Evolutionary conservation across 2,329 filamentous ascomycete genomes (phyloP), one percentile per base, ranked within the genome.

Genomic region (Colletotrichum aenigma): DNA sequence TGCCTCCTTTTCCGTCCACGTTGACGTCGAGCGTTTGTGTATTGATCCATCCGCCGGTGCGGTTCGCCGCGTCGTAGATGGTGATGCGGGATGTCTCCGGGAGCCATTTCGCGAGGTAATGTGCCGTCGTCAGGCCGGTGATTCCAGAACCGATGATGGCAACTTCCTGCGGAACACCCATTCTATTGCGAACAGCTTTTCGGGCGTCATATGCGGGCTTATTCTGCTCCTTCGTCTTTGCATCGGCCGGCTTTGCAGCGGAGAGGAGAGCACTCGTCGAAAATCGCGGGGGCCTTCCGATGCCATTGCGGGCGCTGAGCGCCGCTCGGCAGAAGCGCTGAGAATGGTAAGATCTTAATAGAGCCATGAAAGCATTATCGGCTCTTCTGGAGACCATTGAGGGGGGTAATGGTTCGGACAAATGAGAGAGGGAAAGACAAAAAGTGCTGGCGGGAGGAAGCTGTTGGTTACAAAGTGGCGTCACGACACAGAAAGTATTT

Each of bases 11-110:
- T 18, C 91, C 94, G 48, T 89, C 88, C 6, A 88, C 85, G 12
- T 85, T 82, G 16, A 94, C 90, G 2, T 90, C 83, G 15, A 94
- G 88, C 66, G 86, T 86, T 78, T 93, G 89, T 3, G 94, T 95
- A 77, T 92, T 87, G 55, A 98, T 88, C 96, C 96, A 98, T 61
- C 97, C 97, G 58, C 97, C 97, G 1, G 96, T 83, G 24, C 92
- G 89, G 26, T 90, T 82, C 32, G 88, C 90, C 24, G 90, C 90
- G 83, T 99, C 97, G 84, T 95, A 98, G 12, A 99, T 82, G 0
- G 94, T 97, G 80, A 99, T 92, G 67, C 92, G 91, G 38, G 92
- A 89, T 71, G 89, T 88, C 62, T 84, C 75, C 6, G 93, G 91
- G n/a, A 94, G 89, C 80, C 93, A 88, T 78, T 91, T 91, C 15